Conservation (phyloP, 768 basidiomycete species). For the Boletus reticulatus region DNA sequence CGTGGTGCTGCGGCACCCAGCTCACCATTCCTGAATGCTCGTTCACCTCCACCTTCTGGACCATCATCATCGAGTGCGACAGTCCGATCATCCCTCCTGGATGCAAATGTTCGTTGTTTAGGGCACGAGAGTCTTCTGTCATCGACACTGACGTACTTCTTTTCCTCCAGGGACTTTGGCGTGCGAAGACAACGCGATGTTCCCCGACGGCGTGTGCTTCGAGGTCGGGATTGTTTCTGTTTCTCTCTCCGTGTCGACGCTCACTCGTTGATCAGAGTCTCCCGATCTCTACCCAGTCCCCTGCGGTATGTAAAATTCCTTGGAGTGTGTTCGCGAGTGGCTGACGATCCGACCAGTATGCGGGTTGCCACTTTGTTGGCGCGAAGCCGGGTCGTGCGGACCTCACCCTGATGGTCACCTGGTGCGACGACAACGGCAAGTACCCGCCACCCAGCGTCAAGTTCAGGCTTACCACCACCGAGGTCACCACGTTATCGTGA, state of each 20-base stretch:
- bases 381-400: background rate
- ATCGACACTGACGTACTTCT: background rate
- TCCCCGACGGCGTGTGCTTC: constrained; percentile 3
- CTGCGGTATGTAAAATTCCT: background rate
- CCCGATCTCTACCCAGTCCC: background rate
- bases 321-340: background rate
- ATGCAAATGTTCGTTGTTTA: background rate
- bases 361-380: background rate
- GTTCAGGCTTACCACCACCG: background rate
- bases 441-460: background rate
- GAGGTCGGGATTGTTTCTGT: background rate
- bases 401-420: background rate
- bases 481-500: background rate
- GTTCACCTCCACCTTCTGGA: constrained; percentile 1
- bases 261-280: background rate
- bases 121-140: background rate
- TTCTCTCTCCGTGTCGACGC: background rate
- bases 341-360: background rate
- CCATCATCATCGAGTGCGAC: constrained; percentile 10
- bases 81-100: constrained; percentile 1
- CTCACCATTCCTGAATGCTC: constrained; percentile 1
- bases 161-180: constrained; percentile 2
- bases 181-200: constrained; percentile 4
- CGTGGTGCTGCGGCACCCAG: constrained; percentile 3
- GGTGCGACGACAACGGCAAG: background rate